These are phyloP conservation scores for Cydonia oblonga DNA, from an alignment of 331 rosid species.

Conservation along the genomic window DNA sequence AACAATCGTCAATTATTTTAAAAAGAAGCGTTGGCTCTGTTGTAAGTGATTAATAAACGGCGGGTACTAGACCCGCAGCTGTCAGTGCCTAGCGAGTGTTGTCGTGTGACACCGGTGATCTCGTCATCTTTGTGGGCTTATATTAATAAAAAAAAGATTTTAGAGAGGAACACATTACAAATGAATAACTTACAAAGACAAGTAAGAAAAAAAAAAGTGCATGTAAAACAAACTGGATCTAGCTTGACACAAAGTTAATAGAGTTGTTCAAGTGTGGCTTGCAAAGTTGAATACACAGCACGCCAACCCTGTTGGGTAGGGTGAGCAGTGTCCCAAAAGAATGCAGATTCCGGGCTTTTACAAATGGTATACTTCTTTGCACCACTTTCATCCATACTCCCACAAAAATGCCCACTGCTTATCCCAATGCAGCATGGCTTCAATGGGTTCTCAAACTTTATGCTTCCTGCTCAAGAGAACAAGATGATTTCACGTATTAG, in stretches of 20 bases:
- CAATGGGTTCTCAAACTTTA: constrained; percentile 24
- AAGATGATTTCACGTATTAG: background rate
- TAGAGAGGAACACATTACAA: background rate
- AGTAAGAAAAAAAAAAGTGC: background rate
- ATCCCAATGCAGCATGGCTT: constrained; percentile 63
- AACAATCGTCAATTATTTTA: too few relatives aligned
- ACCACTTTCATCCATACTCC: constrained; percentile 33
- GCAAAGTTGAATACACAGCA: constrained; percentile 43
- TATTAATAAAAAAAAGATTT: background rate
- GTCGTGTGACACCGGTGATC: too few relatives aligned
- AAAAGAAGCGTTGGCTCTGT: too few relatives aligned
- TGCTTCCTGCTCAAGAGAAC: constrained; percentile 5
- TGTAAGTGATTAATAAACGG: too few relatives aligned
- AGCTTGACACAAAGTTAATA: background rate
- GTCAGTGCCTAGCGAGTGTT: too few relatives aligned
- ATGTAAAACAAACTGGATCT: background rate
- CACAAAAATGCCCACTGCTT: constrained; percentile 38
- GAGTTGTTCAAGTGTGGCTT: constrained; percentile 21
- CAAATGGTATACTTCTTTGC: constrained; percentile 40
- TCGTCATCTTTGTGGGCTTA: background rate
- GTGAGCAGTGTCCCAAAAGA: constrained; percentile 78
- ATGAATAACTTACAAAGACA: background rate
- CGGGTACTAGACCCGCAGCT: too few relatives aligned
- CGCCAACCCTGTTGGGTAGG: constrained; percentile 75
- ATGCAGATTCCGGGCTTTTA: constrained; percentile 37